Evolutionary conservation across 805 yeast species (phyloP), one percentile per base, ranked within the genome.

Genomic region (Tetrapisispora namnaoensis): DNA sequence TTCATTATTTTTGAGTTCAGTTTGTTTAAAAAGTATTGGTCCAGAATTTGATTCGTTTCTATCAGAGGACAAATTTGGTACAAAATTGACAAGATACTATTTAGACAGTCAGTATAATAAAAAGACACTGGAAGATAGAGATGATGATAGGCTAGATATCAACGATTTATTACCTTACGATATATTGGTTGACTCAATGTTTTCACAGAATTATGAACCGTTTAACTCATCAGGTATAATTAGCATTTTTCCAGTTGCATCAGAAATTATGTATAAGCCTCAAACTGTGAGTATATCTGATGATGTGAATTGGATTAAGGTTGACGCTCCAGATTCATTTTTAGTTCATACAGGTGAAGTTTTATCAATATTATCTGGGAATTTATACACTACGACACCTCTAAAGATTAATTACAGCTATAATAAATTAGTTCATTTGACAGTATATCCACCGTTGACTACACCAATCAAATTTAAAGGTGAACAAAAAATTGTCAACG

Each of bases 341-440:
- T 43, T 65, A 43, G 32, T 65, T 6, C 68, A 63, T 42, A 58
- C 64, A 5, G 68, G 68, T 1, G 37, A 48, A 13, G 18, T 57
- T 2, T 45, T 62, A 42, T 51, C 59, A 2, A 49, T 43, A 1
- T 48, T 50, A 40, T 59, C 66, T 1, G 46, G 50, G 17, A 64
- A 62, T 1, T 28, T 49, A 34, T 61, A 60, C 44, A 46, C 56
- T 1, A 57, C 61, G 7, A 54, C 65, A 0, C 59, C 61, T 1
- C 42, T 64, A 17, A 49, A 56, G 39, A 28, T 63, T 11, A 53
- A 59, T 16, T 53, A 55, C 2, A 49, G 48, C 14, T 42, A 47
- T n/a, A 55, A 55, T 40, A 49, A 53, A 11, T 39, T 55, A 20
- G 44, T 42, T 30, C 52, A 56, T 47, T 48, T 61, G 35, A 55